Base-by-base conservation (phyloP, 1,284 basidiomycete genomes). In the Trametes pubescens region DNA sequence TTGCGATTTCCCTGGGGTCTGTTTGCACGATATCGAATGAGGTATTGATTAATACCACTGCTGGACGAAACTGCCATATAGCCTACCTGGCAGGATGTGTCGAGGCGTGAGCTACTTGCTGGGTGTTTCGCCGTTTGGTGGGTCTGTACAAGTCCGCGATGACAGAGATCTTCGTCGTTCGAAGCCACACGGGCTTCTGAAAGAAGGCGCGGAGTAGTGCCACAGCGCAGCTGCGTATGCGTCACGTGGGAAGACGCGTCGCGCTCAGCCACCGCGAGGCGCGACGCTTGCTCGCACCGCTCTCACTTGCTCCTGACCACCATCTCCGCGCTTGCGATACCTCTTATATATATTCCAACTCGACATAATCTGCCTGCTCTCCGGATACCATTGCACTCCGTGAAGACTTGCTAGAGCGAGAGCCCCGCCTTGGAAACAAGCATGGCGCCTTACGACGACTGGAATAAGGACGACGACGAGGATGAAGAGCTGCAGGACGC, bases 401-500 rank as follows among this genome's bases (percentile, higher is more conserved):
- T n/a, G 18, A 43, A 22, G 22, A 47, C 22, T 44, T 24, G 29
- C 22, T 18, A 22, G 18, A 18, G 18, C 40, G 16, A 55, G 43
- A 8, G n/a, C 11, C 8, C 29, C 29, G 29, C 29, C 22, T 40
- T 16, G 18, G 29, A 40, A 37, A 48, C 37, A 34, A 46, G 18
- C 38, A 87, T 88, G 86, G 76, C 86, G 0, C 80, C 82, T 0
- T 92, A 86, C 63, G 89, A 92, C 44, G 89, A 91, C 59, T 93
- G 91, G 91, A 91, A 90, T 72, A 84, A 79, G 59, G 72, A 89
- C 26, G 89, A 90, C 5, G 88, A 91, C 0, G 90, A 92, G 8
- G 91, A 93, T 16, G 88, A 91, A 26, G 92, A 94, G 66, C 74
- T 93, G 6, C 89, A 91, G 71, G 90, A 93, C 67, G 62, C 73